Conservation (phyloP, 2,329 filamentous ascomycete species). For the Aureobasidium sp. region DNA sequence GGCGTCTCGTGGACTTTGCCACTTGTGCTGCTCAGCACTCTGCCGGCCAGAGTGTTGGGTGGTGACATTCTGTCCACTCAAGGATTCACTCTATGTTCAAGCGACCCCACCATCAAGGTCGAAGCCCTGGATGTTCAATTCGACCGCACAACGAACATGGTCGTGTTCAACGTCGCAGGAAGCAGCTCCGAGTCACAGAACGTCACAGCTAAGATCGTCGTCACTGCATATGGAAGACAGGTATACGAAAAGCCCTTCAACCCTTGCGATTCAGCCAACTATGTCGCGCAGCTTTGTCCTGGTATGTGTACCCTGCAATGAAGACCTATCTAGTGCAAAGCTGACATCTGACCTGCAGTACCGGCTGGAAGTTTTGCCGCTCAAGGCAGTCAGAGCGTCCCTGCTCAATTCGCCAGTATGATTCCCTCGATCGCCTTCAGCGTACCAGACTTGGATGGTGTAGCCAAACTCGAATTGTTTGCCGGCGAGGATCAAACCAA, state of each 20-base stretch:
- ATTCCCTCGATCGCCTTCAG: conserved; percentile 87
- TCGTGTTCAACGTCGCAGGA: conserved; percentile 78
- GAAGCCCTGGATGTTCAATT: conserved; percentile 71
- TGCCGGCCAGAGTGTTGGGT: conserved; percentile 49
- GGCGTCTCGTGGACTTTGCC: conserved; percentile 21
- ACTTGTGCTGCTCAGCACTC: conserved; percentile 27
- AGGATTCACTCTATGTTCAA: conserved; percentile 68
- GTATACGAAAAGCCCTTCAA: conserved; percentile 77
- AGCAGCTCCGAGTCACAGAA: conserved; percentile 68
- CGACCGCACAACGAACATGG: conserved; percentile 63
- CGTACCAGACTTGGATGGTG: conserved; percentile 81
- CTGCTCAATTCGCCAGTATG: conserved; percentile 60
- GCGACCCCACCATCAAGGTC: conserved; percentile 57
- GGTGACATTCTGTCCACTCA: conserved; percentile 69
- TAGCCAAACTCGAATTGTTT: conserved; percentile 71
- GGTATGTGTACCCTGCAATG: conserved; percentile 42
- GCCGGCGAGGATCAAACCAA: conserved; percentile 48
- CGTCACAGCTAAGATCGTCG: conserved; percentile 66
- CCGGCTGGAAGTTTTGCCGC: conserved; percentile 69
- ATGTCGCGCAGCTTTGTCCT: conserved; percentile 72
- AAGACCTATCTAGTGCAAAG: background rate
- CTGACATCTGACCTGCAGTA: conserved; percentile 42
- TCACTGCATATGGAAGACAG: conserved; percentile 75
- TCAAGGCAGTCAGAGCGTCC: conserved; percentile 63
- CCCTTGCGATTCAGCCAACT: conserved; percentile 64